Base-by-base conservation (phyloP, 75 land plant species). In the Pinus taeda region DNA sequence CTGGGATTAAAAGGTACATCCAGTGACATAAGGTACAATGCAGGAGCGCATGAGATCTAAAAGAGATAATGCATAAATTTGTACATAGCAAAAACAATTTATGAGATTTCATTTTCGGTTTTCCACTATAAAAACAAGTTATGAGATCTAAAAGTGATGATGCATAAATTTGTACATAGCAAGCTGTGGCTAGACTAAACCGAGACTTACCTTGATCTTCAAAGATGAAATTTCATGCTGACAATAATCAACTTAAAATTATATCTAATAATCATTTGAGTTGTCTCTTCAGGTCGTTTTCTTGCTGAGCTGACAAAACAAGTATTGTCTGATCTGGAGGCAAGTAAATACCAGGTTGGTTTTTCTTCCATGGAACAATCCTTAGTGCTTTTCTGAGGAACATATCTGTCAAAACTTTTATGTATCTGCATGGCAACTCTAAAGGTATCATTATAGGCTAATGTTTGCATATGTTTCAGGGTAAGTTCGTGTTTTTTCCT, bases 251-350 rank as follows among this genome's bases (percentile, higher is more conserved):
- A 49, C 11, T 9, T 49, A 49, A 49, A 9, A 49, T 9, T 9
- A 14, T 69, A 42, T 18, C 7, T 37, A 39, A 13, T 42, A 37
- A 69, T 12, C 49, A 69, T 42, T 69, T 20, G 36, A 4, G 30
- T 67, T 69, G 33, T 69, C 71, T 81, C 42, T 57, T 57, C 82
- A 86, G 88, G 88, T 26, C 87, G 88, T 9, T 86, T 79, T 80
- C 64, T 86, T 26, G 88, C 88, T 2, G 87, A 86, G 75, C 67
- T 86, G 45, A 86, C 88, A 73, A 86, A 86, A 14, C 70, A 86
- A 80, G 88, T 86, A 3, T 84, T 86, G 57, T 72, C 53, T 49
- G 88, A 86, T 73, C 82, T 86, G n/a, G 82, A 67, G 56, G 75
- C 64, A 37, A 86, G 88, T 74, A 86, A 86, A 77, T 86, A 86